Base-by-base conservation (phyloP, 208 protist species). In the Crithidia thermophila region DNA sequence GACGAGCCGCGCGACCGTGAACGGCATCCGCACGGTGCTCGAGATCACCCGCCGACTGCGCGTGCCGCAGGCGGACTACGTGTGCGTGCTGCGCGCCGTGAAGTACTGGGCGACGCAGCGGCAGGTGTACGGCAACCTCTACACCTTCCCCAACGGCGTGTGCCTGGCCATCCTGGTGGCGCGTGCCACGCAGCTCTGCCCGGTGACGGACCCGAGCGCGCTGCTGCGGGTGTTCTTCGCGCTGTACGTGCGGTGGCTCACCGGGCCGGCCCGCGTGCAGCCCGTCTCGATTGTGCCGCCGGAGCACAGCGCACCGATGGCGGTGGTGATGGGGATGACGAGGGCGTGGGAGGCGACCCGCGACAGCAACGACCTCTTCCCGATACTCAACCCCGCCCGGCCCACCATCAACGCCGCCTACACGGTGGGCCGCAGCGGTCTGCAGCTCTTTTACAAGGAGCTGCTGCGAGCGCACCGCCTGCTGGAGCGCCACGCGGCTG, bases 311-410 rank as follows among this genome's bases (percentile, higher is more conserved):
- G 45, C 55, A 1, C 18, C 71, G 9, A 47, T 72, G 16, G 16
- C 47, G 8, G 65, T 57, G 25, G 82, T 94, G 34, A 66, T 70
- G 7, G 91, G 91, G n/a, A 78, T 96, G 75, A 78, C 76, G 31
- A 63, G 78, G 7, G 79, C 77, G 30, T 94, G 87, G 85, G 63
- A 90, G 53, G 62, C 67, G 18, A 34, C 59, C 16, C 45, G 67
- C 5, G 67, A 70, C 16, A 8, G 53, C 0, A 62, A 81, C 0
- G 94, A 99, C 71, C 67, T 98, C 16, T 90, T 99, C 57, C 97
- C 98, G 11, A 86, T 99, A 40, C 87, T 99, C 27, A 99, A 98
- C 59, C 98, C 98, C 4, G 92, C 95, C 4, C 99, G 98, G 56
- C 98, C 98, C 23, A 93, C 81, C 31, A 97, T 99, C 68, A 99